Evolutionary conservation across 73 alveolate species (phyloP).

Genomic region (Diophrys appendiculata): DNA sequence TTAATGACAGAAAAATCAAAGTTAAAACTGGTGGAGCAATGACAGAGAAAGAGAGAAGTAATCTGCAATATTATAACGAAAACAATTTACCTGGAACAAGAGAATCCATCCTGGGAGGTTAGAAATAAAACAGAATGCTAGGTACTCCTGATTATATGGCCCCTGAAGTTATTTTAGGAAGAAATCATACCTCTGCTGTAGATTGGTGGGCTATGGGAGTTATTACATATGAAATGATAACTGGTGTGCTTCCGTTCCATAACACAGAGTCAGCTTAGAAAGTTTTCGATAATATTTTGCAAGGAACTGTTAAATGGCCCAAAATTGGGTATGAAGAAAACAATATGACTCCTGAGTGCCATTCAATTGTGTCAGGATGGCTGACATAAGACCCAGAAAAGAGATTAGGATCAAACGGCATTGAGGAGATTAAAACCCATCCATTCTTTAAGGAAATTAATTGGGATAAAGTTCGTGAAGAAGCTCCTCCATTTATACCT

Average conservation of each 20-base stretch:
- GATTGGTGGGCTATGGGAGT: conserved; percentile 95
- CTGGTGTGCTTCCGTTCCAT: conserved; percentile 90
- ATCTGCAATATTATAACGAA: background rate
- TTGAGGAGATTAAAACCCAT: conserved; percentile 85
- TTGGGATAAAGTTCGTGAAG: conserved; percentile 67
- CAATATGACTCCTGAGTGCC: conserved; percentile 76
- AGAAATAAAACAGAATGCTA: conserved; percentile 68
- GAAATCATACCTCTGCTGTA: conserved; percentile 23
- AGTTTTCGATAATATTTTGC: conserved; percentile 60
- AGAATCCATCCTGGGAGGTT: background rate
- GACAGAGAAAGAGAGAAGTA: background rate
- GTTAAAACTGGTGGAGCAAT: background rate
- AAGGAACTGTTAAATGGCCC: conserved; percentile 45
- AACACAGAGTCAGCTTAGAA: conserved; percentile 47
- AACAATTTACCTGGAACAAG: background rate
- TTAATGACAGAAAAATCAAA: conserved; percentile 23
- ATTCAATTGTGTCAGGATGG: conserved; percentile 76
- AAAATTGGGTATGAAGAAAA: conserved; percentile 66
- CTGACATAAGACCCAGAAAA: conserved; percentile 62
- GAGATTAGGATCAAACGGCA: conserved; percentile 88
- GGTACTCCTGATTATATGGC: conserved; percentile 96
- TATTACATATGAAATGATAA: conserved; percentile 79
- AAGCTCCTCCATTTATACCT: conserved; percentile 21
- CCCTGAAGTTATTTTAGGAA: conserved; percentile 82
- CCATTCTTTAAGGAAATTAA: conserved; percentile 90